Evolutionary conservation across 2,329 filamentous ascomycete species (phyloP).

Genomic region (Epichloe festucae): DNA sequence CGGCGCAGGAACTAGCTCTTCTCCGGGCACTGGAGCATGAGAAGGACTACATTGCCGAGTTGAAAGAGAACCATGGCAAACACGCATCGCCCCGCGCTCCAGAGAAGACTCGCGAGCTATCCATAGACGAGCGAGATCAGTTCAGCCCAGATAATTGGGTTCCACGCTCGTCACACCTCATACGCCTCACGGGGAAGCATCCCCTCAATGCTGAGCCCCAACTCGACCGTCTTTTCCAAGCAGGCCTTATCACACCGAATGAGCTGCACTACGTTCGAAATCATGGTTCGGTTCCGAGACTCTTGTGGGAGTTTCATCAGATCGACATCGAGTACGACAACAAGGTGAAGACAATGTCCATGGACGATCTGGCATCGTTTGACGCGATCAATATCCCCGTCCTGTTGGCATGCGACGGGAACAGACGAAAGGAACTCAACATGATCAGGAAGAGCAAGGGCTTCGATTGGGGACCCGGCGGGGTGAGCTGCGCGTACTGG

Average conservation of each 20-base stretch:
- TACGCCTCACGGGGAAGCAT: slow-evolving; percentile 39
- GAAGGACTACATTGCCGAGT: slow-evolving; percentile 24
- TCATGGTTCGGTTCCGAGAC: slow-evolving; percentile 35
- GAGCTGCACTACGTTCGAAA: slow-evolving; percentile 39
- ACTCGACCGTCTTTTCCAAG: slow-evolving; percentile 28
- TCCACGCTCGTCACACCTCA: slow-evolving; percentile 30
- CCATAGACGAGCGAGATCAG: slow-evolving; percentile 25
- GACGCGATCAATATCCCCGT: slow-evolving; percentile 33
- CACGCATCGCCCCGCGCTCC: slow-evolving; percentile 9
- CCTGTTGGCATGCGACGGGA: slow-evolving; percentile 35
- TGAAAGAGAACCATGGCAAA: slow-evolving; percentile 27
- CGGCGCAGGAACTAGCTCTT: slow-evolving; percentile 28
- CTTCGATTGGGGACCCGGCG: slow-evolving; percentile 33
- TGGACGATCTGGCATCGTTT: slow-evolving; percentile 32
- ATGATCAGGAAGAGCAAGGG: slow-evolving; percentile 34
- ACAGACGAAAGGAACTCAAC: slow-evolving; percentile 38
- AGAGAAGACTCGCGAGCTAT: slow-evolving; percentile 8
- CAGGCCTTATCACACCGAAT: slow-evolving; percentile 37
- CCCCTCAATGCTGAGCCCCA: slow-evolving; percentile 37
- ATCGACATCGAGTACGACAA: slow-evolving; percentile 29
- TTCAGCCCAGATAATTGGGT: slow-evolving; percentile 42
- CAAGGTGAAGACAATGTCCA: slow-evolving; percentile 22
- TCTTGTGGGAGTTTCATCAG: slow-evolving; percentile 35
- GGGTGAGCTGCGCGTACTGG: slow-evolving; percentile 36
- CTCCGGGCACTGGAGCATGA: slow-evolving; percentile 29